Conservation (phyloP, 768 basidiomycete species). For the Tricholoma flavovirens region DNA sequence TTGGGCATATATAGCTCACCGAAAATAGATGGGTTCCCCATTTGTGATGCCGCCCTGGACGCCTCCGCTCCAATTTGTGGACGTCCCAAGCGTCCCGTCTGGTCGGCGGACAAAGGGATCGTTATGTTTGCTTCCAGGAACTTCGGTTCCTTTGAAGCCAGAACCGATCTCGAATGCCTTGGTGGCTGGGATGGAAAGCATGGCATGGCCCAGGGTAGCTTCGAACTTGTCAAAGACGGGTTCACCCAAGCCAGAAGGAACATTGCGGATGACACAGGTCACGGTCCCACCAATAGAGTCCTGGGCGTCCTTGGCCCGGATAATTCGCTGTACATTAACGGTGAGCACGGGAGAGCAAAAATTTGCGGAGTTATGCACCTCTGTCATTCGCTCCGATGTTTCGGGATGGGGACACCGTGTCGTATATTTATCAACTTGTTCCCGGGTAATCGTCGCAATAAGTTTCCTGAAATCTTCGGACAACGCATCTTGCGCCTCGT, state of each 20-base stretch:
- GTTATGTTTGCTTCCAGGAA: conserved; percentile 91
- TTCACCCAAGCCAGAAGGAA: conserved; percentile 90
- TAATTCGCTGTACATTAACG: conserved; percentile 62
- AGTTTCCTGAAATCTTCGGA: conserved; percentile 80
- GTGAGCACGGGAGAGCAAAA: background rate
- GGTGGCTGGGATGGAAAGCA: conserved; percentile 98
- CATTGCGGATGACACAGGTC: conserved; percentile 90
- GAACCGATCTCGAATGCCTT: conserved; percentile 98
- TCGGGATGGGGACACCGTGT: conserved; percentile 89
- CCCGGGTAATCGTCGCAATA: conserved; percentile 74
- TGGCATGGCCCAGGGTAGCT: conserved; percentile 91
- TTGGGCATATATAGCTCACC: conserved; percentile 41
- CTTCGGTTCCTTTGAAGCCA: conserved; percentile 91
- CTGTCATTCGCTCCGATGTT: conserved; percentile 86
- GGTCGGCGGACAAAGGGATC: conserved; percentile 68
- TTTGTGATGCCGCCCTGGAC: conserved; percentile 98
- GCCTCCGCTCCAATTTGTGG: conserved; percentile 95
- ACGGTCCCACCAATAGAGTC: conserved; percentile 99
- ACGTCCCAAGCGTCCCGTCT: conserved; percentile 74
- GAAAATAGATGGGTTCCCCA: conserved; percentile 96
- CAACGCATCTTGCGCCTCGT: conserved; percentile 67
- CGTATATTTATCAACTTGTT: conserved; percentile 78
- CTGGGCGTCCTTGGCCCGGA: conserved; percentile 81
- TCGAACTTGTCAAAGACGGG: conserved; percentile 99
- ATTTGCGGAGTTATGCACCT: conserved; percentile 39